These are phyloP conservation scores for Penicillium sp. DNA, from an alignment of 2,329 filamentous ascomycete species.

Conservation along the genomic window DNA sequence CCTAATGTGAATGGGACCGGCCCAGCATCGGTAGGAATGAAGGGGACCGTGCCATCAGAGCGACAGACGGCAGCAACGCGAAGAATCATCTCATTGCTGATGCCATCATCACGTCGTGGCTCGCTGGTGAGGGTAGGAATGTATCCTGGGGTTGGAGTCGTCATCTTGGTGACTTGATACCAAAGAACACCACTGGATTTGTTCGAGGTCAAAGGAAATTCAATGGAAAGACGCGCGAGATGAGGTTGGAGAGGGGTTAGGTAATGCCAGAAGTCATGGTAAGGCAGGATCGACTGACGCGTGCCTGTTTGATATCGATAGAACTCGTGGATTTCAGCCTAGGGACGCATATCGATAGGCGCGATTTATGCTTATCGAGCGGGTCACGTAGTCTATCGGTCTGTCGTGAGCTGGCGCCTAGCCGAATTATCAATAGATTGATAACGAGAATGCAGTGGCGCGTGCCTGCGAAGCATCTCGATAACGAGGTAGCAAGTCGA, in stretches of 20 bases:
- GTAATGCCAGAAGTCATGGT: not conserved
- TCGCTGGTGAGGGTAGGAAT: not conserved
- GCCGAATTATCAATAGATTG: too few species aligned
- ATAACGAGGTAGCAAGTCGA: not conserved
- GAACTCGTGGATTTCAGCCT: not conserved
- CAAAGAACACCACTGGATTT: not conserved
- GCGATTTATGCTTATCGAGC: too few species aligned
- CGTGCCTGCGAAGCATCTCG: not conserved
- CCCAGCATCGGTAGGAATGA: not conserved
- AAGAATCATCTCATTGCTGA: not conserved
- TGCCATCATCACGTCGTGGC: not conserved
- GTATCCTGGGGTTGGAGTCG: not conserved
- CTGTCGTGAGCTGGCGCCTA: too few species aligned
- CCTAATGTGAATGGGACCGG: not conserved
- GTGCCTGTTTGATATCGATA: not conserved
- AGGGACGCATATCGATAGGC: not conserved
- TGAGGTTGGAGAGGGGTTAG: not conserved
- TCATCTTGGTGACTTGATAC: not conserved
- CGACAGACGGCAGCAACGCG: not conserved
- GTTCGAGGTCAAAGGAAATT: not conserved
- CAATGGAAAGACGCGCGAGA: not conserved
- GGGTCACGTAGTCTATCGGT: too few species aligned
- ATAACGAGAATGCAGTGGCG: too few species aligned
- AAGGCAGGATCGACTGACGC: not conserved
- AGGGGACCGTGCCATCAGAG: not conserved